Percentiles rank a stretch among this genome's conserved stretches.
Evolutionary conservation across 2,329 filamentous ascomycete genomes (phyloP).

Genomic region (Exophiala mesophila): DNA sequence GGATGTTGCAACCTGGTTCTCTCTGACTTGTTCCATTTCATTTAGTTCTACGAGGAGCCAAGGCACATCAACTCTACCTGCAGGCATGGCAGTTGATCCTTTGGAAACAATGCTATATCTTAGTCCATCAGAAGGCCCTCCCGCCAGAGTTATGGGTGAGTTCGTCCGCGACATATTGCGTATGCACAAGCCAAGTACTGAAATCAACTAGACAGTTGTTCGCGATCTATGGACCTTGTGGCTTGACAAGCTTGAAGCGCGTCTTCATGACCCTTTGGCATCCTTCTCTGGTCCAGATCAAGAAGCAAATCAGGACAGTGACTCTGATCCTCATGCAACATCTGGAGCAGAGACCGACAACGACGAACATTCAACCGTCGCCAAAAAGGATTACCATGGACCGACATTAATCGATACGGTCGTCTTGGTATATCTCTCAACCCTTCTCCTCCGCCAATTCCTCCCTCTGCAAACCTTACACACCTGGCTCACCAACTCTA

Average conservation of each 20-base stretch:
- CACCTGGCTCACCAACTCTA: slow-evolving; percentile 61
- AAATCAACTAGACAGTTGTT: slow-evolving; percentile 51
- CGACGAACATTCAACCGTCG: slow-evolving; percentile 30
- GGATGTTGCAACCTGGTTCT: slow-evolving; percentile 30
- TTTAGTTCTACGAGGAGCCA: slow-evolving; percentile 54
- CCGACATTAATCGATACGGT: slow-evolving; percentile 72
- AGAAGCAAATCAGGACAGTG: not conserved
- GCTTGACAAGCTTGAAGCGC: slow-evolving; percentile 50
- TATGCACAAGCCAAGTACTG: not conserved
- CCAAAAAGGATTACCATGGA: slow-evolving; percentile 32
- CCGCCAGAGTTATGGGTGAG: slow-evolving; percentile 67
- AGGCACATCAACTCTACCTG: slow-evolving; percentile 72
- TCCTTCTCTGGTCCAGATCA: no score
- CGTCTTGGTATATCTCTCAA: slow-evolving; percentile 73
- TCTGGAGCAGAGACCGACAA: slow-evolving; percentile 35
- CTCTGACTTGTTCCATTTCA: slow-evolving; percentile 16
- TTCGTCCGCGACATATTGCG: not conserved
- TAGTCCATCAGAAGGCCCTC: slow-evolving; percentile 63
- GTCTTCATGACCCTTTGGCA: slow-evolving; percentile 28
- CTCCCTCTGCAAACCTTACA: slow-evolving; percentile 69
- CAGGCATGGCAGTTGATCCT: slow-evolving; percentile 80
- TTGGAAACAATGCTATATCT: slow-evolving; percentile 71
- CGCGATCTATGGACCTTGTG: slow-evolving; percentile 82
- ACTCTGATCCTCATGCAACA: slow-evolving; percentile 10
- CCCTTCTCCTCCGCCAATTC: slow-evolving; percentile 69